Evolutionary conservation across 805 yeast genomes (phyloP), one percentile per base, ranked within the genome.

Genomic region (Metschnikowia noctiluminum): DNA sequence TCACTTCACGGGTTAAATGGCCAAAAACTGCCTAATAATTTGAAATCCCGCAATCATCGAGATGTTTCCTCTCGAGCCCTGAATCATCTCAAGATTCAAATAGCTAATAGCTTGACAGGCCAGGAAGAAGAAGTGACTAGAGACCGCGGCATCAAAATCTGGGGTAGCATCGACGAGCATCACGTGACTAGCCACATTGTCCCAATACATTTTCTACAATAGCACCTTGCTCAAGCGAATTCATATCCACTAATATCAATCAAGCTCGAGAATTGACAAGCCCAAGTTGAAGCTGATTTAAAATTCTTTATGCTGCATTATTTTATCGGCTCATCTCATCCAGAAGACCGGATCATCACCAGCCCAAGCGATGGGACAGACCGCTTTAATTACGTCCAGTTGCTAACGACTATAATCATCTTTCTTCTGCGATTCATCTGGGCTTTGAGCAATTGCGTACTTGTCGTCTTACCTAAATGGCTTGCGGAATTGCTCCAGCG

Each of bases 401-500:
- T 46, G 28, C 41, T 46, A 32, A 31, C 45, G 27, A 32, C 47
- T 13, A n/a, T 14, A 9, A 7, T 45, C n/a, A 13, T 39, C 57
- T 57, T 57, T 38, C 32, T 51, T 31, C 59, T 60, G 56, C 56
- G 63, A 59, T n/a, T 60, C 12, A 42, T 58, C 38, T 55, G 55
- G 43, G 49, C 49, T 38, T 32, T 53, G 27, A 45, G 62, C 44
- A 59, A 63, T 35, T 49, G 46, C 39, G 30, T 42, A 8, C 26
- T 54, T 14, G 51, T 56, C 21, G 21, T 27, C 3, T 7, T 57
- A 9, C 61, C 61, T 21, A 37, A 38, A 3, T n/a, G 42, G 12
- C 16, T 48, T 2, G 45, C 74, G 21, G 70, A 69, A 5, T 42
- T 62, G 21, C 58, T 62, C 30, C 74, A 82, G 12, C 64, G 63